These are phyloP conservation scores for Zizania latifolia DNA, from an alignment of 176 grass and related monocot species.

Conservation along the genomic window DNA sequence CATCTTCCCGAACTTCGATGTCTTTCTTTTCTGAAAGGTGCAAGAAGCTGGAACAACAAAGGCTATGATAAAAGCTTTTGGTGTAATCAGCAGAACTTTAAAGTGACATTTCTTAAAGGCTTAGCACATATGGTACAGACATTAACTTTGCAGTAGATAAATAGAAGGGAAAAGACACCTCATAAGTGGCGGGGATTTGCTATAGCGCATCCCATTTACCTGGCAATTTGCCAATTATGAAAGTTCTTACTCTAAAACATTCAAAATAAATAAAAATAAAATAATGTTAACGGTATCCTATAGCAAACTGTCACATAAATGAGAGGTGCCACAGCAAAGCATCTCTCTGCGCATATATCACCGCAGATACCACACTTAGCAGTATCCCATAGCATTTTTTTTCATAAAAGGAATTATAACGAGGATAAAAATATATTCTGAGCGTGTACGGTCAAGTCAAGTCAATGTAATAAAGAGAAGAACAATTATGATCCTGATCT, in stretches of 20 bases:
- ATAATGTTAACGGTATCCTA: no score
- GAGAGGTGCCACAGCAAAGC: no score
- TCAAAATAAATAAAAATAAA: no score
- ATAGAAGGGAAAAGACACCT: no score
- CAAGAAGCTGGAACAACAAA: neutral
- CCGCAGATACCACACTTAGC: no score
- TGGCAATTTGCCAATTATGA: no score
- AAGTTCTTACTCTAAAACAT: no score
- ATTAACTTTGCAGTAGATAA: neutral
- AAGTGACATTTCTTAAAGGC: neutral
- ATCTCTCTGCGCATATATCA: no score
- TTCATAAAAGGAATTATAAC: neutral
- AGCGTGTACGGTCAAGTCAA: neutral
- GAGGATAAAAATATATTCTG: neutral
- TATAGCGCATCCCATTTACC: no score
- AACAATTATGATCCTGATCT: neutral
- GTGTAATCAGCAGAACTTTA: neutral
- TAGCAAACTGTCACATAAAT: no score
- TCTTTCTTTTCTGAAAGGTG: neutral
- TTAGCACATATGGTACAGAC: neutral
- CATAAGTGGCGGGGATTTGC: no score
- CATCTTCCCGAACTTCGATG: neutral
- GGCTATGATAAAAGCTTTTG: neutral
- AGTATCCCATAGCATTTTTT: no score
- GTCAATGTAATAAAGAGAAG: neutral